Conservation (phyloP, 192 early-diverging fungal species). For the Pilaira anomala region DNA sequence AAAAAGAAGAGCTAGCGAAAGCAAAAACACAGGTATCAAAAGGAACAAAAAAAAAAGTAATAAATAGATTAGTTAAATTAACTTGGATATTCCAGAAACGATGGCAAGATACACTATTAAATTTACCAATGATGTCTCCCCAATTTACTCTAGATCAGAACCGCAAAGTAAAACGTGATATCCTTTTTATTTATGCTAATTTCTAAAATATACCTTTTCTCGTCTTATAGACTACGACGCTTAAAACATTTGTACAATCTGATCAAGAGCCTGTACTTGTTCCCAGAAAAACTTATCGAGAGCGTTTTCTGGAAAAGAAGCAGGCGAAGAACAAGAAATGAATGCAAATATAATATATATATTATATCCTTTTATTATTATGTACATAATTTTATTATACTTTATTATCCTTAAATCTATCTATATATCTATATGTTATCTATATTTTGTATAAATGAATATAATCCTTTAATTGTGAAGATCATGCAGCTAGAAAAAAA, state of each 20-base stretch:
- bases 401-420: background rate
- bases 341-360: no score
- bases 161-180: background rate
- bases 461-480: no score
- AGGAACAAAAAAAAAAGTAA: background rate
- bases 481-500: no score
- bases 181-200: background rate
- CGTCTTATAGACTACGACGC: background rate
- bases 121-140: conserved; percentile 8
- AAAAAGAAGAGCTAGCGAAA: conserved; percentile 15
- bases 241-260: conserved; percentile 1
- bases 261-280: no score
- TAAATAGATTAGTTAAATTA: conserved; percentile 1
- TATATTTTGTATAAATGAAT: no score
- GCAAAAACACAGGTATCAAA: conserved; percentile 9
- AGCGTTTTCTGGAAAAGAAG: conserved; percentile 10
- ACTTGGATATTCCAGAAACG: conserved; percentile 6
- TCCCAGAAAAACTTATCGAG: conserved; percentile 9
- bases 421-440: background rate
- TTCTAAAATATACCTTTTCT: background rate
- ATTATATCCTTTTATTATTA: background rate
- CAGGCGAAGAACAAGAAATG: background rate
- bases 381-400: background rate
- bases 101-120: conserved; percentile 17
- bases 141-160: background rate